Evolutionary conservation across 208 protist genomes (phyloP).

Genomic region (Angomonas ambiguus): DNA sequence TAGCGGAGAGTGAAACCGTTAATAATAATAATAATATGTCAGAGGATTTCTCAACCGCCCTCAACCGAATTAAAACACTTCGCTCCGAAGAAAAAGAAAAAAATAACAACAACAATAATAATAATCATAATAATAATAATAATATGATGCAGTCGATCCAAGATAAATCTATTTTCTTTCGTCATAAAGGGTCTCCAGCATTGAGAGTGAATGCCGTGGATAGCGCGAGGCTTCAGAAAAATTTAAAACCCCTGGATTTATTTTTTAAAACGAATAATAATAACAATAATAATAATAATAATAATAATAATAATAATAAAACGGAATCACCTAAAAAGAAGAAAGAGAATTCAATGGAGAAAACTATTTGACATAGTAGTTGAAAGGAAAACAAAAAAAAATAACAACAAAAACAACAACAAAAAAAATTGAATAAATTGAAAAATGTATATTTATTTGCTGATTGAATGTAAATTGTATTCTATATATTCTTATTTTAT

Average conservation of each 20-base stretch:
- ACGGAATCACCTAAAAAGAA: neutral
- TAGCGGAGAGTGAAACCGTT: no score
- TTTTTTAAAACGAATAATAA: neutral
- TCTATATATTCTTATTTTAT: neutral
- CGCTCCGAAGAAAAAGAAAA: neutral
- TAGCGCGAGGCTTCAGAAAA: neutral
- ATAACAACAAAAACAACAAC: neutral
- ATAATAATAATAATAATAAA: conserved; percentile 8
- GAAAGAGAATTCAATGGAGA: neutral
- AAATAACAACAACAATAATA: neutral
- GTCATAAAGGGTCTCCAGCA: neutral
- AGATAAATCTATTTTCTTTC: neutral
- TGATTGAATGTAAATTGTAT: neutral
- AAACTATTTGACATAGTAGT: no score
- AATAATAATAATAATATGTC: conserved; percentile 9
- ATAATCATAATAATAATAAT: conserved; percentile 11
- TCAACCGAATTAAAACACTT: neutral
- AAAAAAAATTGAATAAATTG: neutral
- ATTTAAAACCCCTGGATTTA: neutral
- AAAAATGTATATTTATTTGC: conserved; percentile 1
- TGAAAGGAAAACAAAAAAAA: neutral
- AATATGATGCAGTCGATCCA: neutral
- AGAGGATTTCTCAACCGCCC: neutral
- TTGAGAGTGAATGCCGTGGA: neutral
- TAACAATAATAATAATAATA: conserved; percentile 1